These are phyloP conservation scores for Penicillium tannophilum DNA, from an alignment of 495 filamentous ascomycete genomes.

Conservation along the genomic window DNA sequence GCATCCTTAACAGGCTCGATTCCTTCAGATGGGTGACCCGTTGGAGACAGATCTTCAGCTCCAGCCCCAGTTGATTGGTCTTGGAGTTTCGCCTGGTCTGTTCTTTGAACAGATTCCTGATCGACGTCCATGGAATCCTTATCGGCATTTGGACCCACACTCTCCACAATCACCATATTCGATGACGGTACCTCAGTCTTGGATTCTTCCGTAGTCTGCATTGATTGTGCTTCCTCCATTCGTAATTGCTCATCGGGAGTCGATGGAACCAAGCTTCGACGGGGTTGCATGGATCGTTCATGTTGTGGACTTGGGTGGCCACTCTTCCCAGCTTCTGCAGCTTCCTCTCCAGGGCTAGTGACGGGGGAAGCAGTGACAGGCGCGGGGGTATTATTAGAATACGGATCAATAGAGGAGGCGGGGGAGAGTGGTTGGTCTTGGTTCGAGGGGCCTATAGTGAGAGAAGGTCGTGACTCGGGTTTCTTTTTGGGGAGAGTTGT, in stretches of 20 bases:
- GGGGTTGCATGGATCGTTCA: conserved; percentile 23
- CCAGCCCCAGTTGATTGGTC: conserved; percentile 12
- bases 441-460: conserved; percentile 32
- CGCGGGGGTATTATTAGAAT: conserved; percentile 45
- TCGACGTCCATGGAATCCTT: conserved; percentile 30
- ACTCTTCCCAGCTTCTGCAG: conserved; percentile 29
- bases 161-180: conserved; percentile 33
- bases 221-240: conserved; percentile 51
- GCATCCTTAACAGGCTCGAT: conserved; percentile 15
- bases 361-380: conserved; percentile 42
- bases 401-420: conserved; percentile 45
- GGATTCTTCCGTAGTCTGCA: conserved; percentile 30
- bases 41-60: conserved; percentile 21
- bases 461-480: conserved; percentile 35
- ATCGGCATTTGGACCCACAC: conserved; percentile 16
- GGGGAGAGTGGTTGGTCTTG: conserved; percentile 47
- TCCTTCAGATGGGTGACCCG: conserved; percentile 15
- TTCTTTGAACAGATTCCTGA: conserved; percentile 15
- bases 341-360: conserved; percentile 45
- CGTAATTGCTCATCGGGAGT: conserved; percentile 54
- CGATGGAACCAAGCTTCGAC: conserved; percentile 36
- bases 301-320: conserved; percentile 26
- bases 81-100: conserved; percentile 16
- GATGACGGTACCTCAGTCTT: conserved; percentile 13
- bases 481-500: conserved; percentile 28